Conservation (phyloP, 352 stramenopile species). For the Phytophthora aleatoria region DNA sequence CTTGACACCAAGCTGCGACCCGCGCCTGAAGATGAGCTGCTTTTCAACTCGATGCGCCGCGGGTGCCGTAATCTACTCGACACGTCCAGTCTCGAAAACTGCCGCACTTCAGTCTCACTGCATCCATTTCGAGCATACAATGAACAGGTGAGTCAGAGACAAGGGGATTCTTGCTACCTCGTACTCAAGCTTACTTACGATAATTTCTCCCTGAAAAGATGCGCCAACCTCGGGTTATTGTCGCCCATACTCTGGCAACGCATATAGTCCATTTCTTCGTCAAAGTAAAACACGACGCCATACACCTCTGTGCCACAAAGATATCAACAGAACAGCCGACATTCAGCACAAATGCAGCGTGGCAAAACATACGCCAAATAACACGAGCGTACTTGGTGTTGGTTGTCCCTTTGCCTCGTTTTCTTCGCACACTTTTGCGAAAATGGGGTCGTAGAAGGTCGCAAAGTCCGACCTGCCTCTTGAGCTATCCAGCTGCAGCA, state of each 20-base stretch:
- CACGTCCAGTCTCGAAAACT: conserved; percentile 20
- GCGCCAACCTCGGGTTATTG: conserved; percentile 35
- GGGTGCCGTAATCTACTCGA: conserved; percentile 1
- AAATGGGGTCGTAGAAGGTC: conserved; percentile 65
- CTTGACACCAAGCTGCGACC: conserved; percentile 6
- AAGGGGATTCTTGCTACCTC: not conserved
- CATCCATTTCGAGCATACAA: conserved; percentile 9
- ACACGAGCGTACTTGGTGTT: conserved; percentile 36
- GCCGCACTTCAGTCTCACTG: conserved; percentile 30
- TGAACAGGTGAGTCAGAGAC: not conserved
- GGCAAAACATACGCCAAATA: not conserved
- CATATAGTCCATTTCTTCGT: conserved; percentile 62
- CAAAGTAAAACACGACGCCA: conserved; percentile 68
- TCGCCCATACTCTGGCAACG: conserved; percentile 68
- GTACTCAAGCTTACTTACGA: conserved; percentile 35
- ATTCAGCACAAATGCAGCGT: conserved; percentile 3
- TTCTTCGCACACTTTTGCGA: conserved; percentile 42
- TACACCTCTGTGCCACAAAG: conserved; percentile 53
- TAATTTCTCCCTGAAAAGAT: conserved; percentile 42
- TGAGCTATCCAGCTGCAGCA: conserved; percentile 49
- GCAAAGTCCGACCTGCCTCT: conserved; percentile 42
- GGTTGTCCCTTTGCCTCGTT: conserved; percentile 21
- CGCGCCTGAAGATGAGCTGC: conserved; percentile 3
- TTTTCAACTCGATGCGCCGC: conserved; percentile 9
- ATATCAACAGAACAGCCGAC: not conserved